Conservation (phyloP, 495 filamentous ascomycete genomes). For the Hypoxylon rickii region DNA sequence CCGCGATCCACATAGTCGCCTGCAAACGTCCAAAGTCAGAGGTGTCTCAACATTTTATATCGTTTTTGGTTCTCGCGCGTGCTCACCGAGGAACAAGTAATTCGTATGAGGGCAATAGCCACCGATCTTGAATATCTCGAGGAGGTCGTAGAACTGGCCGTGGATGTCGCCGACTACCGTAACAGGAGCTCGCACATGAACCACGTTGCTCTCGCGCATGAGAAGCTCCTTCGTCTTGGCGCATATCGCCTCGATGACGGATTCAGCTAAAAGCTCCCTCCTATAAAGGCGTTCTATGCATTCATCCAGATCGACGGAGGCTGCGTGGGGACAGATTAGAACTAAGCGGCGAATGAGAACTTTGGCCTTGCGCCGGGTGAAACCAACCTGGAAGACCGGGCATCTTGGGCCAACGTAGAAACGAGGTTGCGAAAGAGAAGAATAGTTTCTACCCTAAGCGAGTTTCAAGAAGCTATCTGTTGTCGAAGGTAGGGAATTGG, state of each 20-base stretch:
- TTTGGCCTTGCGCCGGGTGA: conserved; percentile 12
- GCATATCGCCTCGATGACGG: conserved; percentile 98
- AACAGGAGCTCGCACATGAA: conserved; percentile 92
- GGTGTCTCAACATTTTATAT: neutral
- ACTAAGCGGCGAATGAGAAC: conserved; percentile 2
- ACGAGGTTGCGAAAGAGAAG: too few relatives aligned
- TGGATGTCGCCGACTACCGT: conserved; percentile 99
- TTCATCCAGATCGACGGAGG: conserved; percentile 96
- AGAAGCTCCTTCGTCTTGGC: conserved; percentile 97
- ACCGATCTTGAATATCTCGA: conserved; percentile 98
- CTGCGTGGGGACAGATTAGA: conserved; percentile 50
- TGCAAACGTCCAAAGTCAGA: conserved; percentile 37
- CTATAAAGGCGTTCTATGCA: conserved; percentile 95
- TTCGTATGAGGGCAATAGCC: conserved; percentile 97
- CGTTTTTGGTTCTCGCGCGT: conserved; percentile 1
- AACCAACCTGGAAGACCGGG: conserved; percentile 84
- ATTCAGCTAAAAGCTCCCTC: conserved; percentile 94
- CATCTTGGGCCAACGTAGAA: conserved; percentile 66
- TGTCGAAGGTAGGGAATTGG: conserved; percentile 10
- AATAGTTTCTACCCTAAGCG: conserved; percentile 3
- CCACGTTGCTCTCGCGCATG: conserved; percentile 99
- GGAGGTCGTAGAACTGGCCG: conserved; percentile 97
- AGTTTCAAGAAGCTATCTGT: conserved; percentile 25
- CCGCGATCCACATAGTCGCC: conserved; percentile 98
- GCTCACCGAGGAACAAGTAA: conserved; percentile 90